Conservation (phyloP, 139 green algal species). For the Tetradesmus lagerheimii region DNA sequence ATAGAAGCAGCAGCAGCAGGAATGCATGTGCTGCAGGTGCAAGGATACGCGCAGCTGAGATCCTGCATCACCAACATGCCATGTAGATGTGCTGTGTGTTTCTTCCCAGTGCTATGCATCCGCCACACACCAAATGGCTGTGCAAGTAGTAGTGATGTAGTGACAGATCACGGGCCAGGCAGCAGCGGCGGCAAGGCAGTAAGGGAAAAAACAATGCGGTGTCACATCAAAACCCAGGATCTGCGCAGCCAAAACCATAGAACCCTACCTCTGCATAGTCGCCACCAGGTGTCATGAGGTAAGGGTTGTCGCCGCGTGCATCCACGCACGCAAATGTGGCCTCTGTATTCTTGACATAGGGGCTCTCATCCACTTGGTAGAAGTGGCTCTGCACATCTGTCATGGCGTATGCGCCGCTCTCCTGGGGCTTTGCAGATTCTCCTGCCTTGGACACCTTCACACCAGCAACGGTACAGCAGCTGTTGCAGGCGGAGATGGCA, state of each 20-base stretch:
- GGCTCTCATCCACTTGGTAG: neutral
- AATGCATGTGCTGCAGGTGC: neutral
- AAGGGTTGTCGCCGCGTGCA: slow-evolving; percentile 19
- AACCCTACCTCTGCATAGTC: slow-evolving; percentile 36
- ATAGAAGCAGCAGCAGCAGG: neutral
- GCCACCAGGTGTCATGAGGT: slow-evolving; percentile 25
- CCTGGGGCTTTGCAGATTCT: neutral
- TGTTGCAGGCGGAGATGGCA: neutral
- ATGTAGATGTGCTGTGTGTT: no score
- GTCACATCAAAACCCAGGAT: no score
- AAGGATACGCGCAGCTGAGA: no score
- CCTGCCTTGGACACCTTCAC: neutral
- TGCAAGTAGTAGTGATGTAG: no score
- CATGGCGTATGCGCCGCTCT: neutral
- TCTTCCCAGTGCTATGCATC: no score
- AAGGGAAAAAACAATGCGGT: no score
- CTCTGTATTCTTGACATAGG: neutral
- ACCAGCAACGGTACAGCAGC: neutral
- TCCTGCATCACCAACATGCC: no score
- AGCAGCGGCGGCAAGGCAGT: no score
- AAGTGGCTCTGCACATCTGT: slow-evolving; percentile 18
- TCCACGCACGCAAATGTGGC: slow-evolving; percentile 34
- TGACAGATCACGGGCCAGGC: no score
- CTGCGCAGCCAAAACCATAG: no score
- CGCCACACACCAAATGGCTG: no score